Base-by-base conservation (phyloP, 2,329 filamentous ascomycete species). In the Aspergillus glaucus region DNA sequence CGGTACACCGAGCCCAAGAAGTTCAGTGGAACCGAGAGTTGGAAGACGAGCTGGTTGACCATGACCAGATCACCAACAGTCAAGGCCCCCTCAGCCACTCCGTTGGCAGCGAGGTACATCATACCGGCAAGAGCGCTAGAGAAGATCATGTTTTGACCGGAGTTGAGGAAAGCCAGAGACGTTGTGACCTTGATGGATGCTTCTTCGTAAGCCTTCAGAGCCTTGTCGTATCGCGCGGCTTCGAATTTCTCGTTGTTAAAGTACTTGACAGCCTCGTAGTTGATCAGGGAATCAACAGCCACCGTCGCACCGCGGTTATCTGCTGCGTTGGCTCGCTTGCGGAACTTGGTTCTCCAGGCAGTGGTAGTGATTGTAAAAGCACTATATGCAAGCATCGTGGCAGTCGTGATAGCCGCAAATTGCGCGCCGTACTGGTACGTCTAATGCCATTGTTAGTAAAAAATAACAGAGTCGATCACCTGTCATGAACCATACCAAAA, bases 181-280 rank as follows among this genome's bases (percentile, higher is more conserved):
- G 93, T 98, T 8, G 89, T 89, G 30, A 98, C 88, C 66, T 97
- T 97, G 75, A 98, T 97, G 14, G 90, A 95, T 50, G 90, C 91
- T 66, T 86, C 86, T 67, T 98, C 88, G 67, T 98, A 98, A 50
- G 85, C 80, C 55, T 84, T 79, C 21, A 98, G 75, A 0, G 93
- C 90, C 59, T 85, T 82, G 69, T 97, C 91, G 67, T 98, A 98
- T 39, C 93, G 82, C 28, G 81, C 79, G 40, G 95, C 88, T 72
- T 98, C 93, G 57, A 90, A 97, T 56, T 87, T 88, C 65, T 98
- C 94, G 63, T 98, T 98, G 75, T 98, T 98, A 75, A 97, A 98
- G 74, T 97, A 95, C 72, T 98, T 98, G 64, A 98, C 93, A 12
- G 94, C 92, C 70, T 98, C 93, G 63, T 96, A 98, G 73, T 98